phyloP scores from a whole-genome alignment of 176 grass and related monocot genomes.

The barley (Hordeum vulgare) region DNA sequence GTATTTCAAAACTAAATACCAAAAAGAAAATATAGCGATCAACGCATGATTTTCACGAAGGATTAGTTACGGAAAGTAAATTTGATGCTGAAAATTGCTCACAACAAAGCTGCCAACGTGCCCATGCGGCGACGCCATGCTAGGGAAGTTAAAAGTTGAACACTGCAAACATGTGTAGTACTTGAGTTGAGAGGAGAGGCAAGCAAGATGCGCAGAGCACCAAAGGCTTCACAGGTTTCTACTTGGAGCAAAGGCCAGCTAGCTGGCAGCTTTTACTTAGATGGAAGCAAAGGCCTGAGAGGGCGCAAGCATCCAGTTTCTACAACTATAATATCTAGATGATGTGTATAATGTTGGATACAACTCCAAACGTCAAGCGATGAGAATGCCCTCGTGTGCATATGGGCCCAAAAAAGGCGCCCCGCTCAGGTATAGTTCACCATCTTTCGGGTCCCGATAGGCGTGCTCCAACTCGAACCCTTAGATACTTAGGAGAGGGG shows the following conservation, averaged over 20 bases:
- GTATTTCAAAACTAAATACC: background rate
- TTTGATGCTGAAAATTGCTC: background rate
- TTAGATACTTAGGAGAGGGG: too few relatives aligned
- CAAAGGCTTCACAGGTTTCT: conserved; percentile 9
- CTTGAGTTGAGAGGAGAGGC: too few relatives aligned
- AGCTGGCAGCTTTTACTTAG: background rate
- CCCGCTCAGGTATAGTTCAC: too few relatives aligned
- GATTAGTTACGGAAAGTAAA: background rate
- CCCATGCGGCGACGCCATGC: background rate
- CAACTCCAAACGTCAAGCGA: background rate
- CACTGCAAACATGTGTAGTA: background rate
- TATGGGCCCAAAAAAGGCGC: too few relatives aligned
- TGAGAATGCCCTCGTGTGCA: too few relatives aligned
- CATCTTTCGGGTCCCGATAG: too few relatives aligned
- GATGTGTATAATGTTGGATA: background rate
- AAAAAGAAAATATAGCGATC: background rate
- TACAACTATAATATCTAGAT: background rate
- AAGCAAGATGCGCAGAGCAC: background rate
- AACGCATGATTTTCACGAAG: too few relatives aligned
- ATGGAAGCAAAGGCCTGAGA: background rate
- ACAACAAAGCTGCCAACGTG: background rate
- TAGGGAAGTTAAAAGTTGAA: background rate
- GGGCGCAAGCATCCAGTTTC: background rate
- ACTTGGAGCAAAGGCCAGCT: background rate
- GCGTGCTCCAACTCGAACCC: too few relatives aligned